A percentile compares a stretch with the other conserved stretches of the same genome.
Evolutionary conservation across 2,329 filamentous ascomycete genomes (phyloP).

Genomic region (Penicillium sp.): DNA sequence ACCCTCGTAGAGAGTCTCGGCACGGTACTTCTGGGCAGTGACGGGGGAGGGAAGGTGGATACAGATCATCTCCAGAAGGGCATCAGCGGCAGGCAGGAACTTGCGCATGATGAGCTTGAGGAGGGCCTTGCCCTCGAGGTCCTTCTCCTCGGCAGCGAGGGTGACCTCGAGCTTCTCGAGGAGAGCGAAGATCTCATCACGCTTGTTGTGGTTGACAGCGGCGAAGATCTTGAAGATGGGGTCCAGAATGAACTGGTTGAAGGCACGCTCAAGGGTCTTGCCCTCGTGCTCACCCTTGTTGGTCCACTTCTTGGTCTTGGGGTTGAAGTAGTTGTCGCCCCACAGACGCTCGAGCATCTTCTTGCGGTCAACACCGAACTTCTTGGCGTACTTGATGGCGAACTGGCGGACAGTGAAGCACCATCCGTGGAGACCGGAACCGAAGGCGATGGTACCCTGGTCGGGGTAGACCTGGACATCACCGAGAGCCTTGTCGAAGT

Average conservation of each 20-base stretch:
- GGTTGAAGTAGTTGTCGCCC: constrained; percentile 99
- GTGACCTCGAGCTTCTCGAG: constrained; percentile 95
- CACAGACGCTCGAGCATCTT: constrained; percentile 99
- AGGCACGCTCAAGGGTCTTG: constrained; percentile 92
- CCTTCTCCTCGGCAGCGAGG: constrained; percentile 81
- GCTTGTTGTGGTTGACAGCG: constrained; percentile 98
- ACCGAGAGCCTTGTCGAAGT: constrained; percentile 94
- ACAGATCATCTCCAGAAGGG: constrained; percentile 99
- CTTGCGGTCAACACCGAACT: constrained; percentile 99
- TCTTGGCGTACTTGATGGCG: constrained; percentile 94
- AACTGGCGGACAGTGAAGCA: constrained; percentile 99
- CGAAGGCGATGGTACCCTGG: constrained; percentile 97
- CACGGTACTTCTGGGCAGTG: constrained; percentile 96
- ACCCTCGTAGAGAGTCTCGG: constrained; percentile 98
- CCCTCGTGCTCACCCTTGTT: constrained; percentile 81
- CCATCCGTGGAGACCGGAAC: constrained; percentile 99
- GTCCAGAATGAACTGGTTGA: constrained; percentile 99
- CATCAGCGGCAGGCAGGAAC: constrained; percentile 97
- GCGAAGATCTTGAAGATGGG: constrained; percentile 99
- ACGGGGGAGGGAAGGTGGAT: constrained; percentile 96
- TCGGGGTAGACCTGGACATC: constrained; percentile 99
- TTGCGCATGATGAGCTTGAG: constrained; percentile 98
- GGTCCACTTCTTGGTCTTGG: constrained; percentile 99
- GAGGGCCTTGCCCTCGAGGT: constrained; percentile 95
- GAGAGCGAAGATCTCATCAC: constrained; percentile 80